phyloP scores from a whole-genome alignment of 768 basidiomycete species.

The Phanerochaete carnosa region DNA sequence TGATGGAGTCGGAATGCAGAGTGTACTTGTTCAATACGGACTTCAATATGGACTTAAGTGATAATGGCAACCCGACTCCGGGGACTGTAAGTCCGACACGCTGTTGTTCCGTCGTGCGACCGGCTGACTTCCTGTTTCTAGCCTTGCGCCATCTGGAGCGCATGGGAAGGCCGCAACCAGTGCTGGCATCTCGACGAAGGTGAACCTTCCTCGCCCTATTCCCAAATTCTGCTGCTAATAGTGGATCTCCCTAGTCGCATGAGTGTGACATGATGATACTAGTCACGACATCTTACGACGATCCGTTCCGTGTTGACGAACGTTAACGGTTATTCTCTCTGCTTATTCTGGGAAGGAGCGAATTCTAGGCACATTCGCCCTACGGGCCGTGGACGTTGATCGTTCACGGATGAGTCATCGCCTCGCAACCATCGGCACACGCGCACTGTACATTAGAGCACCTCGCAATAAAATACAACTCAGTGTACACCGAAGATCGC shows the following conservation, averaged over 20 bases:
- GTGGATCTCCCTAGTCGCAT: too few species aligned
- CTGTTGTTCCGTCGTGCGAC: not conserved
- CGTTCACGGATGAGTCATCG: not conserved
- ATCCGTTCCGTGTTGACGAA: too few species aligned
- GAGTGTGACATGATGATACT: too few species aligned
- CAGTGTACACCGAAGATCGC: not conserved
- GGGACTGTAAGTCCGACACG: conserved; percentile 29
- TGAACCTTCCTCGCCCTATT: conserved; percentile 1
- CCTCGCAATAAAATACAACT: not conserved
- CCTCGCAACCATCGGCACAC: not conserved
- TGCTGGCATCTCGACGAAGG: conserved; percentile 43
- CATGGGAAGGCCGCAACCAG: conserved; percentile 50
- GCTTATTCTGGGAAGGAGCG: too few species aligned
- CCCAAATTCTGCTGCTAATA: not conserved
- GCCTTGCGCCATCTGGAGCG: conserved; percentile 43
- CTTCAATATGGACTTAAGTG: conserved; percentile 44
- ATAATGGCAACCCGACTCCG: conserved; percentile 39
- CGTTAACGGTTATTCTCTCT: too few species aligned
- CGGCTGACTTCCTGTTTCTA: not conserved
- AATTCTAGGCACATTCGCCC: not conserved
- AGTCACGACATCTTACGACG: too few species aligned
- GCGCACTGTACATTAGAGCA: not conserved
- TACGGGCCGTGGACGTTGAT: not conserved
- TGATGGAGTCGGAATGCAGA: conserved; percentile 24
- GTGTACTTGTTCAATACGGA: conserved; percentile 42